Percentiles rank a stretch among this genome's conserved stretches.
These are phyloP conservation scores for Tolypocladium ophioglossoides DNA, from an alignment of 2,329 filamentous ascomycete species.

Conservation along the genomic window DNA sequence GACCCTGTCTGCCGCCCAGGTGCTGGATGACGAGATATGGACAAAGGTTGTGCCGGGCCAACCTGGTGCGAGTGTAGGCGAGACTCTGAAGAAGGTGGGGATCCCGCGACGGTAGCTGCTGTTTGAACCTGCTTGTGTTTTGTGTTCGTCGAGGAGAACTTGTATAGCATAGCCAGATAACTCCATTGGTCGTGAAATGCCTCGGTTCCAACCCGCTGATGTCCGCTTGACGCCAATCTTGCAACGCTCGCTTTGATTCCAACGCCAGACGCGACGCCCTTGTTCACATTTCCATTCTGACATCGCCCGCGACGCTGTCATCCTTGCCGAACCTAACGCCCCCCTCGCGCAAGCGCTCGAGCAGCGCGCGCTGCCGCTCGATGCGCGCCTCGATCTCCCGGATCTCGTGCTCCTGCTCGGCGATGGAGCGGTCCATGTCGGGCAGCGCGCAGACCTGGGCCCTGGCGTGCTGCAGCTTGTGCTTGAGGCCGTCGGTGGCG, in stretches of 20 bases:
- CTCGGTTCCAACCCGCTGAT: not conserved
- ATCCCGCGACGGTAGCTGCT: conserved; percentile 15
- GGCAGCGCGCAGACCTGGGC: conserved; percentile 54
- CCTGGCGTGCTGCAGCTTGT: conserved; percentile 72
- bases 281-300: conserved; percentile 30
- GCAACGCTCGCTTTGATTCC: not conserved
- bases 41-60: conserved; percentile 54
- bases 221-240: not conserved
- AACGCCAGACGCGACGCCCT: conserved; percentile 6
- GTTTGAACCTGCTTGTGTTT: not conserved
- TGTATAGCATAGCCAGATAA: not conserved
- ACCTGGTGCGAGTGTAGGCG: conserved; percentile 49
- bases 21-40: conserved; percentile 57
- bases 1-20: conserved; percentile 49
- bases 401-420: conserved; percentile 65
- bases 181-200: not conserved
- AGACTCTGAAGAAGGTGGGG: conserved; percentile 49
- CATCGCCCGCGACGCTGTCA: conserved; percentile 15
- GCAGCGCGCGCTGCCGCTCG: conserved; percentile 46
- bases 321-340: conserved; percentile 22
- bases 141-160: not conserved
- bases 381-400: conserved; percentile 54
- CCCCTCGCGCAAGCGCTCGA: conserved; percentile 42
- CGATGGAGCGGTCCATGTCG: conserved; percentile 55
- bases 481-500: conserved; percentile 68